Conservation (phyloP, 164 flowering plant species). For the Malania oleifera region DNA sequence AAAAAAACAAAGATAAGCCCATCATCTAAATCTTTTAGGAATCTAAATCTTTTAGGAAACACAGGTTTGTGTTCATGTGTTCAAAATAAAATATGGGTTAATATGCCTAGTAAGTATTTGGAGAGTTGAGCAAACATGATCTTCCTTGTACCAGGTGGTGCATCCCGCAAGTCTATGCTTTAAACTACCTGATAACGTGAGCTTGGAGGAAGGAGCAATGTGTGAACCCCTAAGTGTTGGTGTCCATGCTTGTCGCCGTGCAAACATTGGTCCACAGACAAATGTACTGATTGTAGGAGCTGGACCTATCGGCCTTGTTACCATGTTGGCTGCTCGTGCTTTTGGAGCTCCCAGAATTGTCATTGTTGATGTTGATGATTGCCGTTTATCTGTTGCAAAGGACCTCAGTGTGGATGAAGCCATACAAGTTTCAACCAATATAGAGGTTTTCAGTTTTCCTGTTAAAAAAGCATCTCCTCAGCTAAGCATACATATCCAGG, state of each 20-base stretch:
- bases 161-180: conserved; percentile 91
- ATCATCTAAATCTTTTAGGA: no score
- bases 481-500: no score
- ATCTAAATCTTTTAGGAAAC: no score
- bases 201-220: conserved; percentile 99
- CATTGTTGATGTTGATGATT: conserved; percentile 76
- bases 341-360: conserved; percentile 80
- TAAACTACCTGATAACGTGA: conserved; percentile 84
- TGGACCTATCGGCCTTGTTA: conserved; percentile 93
- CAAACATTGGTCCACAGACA: conserved; percentile 73
- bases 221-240: conserved; percentile 98
- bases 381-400: conserved; percentile 79
- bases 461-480: no score
- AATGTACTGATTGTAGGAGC: conserved; percentile 87
- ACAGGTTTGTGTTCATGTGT: no score
- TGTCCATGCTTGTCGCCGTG: conserved; percentile 90
- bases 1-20: no score
- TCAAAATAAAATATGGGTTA: no score
- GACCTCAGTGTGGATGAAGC: conserved; percentile 69
- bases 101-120: no score
- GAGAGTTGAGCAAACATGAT: no score
- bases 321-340: conserved; percentile 82
- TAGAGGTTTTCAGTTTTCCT: conserved; percentile 38
- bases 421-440: conserved; percentile 66
- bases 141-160: conserved; percentile 49